phyloP scores from a whole-genome alignment of 108 stramenopile genomes.

The Nannochloropsis granulata region DNA sequence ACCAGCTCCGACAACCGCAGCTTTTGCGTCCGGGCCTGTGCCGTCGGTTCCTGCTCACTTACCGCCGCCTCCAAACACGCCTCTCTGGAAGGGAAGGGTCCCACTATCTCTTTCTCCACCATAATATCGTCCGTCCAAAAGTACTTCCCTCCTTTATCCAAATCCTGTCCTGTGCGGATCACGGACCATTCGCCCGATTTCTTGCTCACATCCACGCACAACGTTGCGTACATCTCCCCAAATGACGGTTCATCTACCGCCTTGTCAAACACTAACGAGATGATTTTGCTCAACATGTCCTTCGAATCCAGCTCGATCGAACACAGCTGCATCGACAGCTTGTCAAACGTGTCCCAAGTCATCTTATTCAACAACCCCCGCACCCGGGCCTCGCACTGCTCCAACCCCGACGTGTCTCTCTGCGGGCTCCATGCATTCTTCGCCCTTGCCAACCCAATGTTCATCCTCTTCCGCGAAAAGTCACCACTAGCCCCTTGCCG shows the following conservation, averaged over 20 bases:
- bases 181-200: constrained; percentile 50
- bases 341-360: background rate
- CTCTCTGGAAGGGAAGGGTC: background rate
- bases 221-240: constrained; percentile 63
- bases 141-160: constrained; percentile 27
- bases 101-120: background rate
- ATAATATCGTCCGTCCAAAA: constrained; percentile 18
- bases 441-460: background rate
- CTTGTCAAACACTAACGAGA: constrained; percentile 61
- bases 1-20: background rate
- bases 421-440: background rate
- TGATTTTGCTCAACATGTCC: constrained; percentile 44
- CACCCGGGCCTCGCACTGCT: background rate
- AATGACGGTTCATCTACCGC: constrained; percentile 75
- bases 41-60: background rate
- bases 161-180: constrained; percentile 48
- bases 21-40: background rate
- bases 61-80: background rate
- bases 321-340: background rate
- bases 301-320: background rate
- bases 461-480: background rate
- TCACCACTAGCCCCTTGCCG: background rate
- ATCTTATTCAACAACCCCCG: background rate
- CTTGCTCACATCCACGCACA: constrained; percentile 62
- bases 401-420: background rate